Conservation (phyloP, 441 rosid genomes). For the Populus hybrid region DNA sequence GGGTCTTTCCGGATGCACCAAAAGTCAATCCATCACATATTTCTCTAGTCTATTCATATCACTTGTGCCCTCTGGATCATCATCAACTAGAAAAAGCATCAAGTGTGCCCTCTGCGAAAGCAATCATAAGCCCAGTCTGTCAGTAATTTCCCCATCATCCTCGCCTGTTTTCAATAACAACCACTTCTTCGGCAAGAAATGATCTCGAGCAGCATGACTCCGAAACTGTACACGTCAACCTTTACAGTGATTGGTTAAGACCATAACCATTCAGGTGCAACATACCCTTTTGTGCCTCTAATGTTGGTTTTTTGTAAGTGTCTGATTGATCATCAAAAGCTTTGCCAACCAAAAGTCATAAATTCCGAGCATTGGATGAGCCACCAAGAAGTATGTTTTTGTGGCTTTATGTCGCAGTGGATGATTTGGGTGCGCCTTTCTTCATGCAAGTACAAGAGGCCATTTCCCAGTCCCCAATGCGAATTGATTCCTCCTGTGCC, state of each 20-base stretch:
- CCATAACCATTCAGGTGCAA: slow-evolving; percentile 46
- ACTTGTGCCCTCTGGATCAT: slow-evolving; percentile 34
- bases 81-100: slow-evolving; percentile 24
- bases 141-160: slow-evolving; percentile 21
- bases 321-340: slow-evolving; percentile 39
- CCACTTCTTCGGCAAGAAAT: slow-evolving; percentile 33
- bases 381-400: slow-evolving; percentile 42
- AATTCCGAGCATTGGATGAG: slow-evolving; percentile 24
- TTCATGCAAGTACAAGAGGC: slow-evolving; percentile 42
- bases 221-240: slow-evolving; percentile 60
- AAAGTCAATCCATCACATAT: slow-evolving; percentile 41
- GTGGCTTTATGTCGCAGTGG: slow-evolving; percentile 51
- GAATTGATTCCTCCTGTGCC: slow-evolving; percentile 32
- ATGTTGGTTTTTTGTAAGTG: neutral
- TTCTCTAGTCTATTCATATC: slow-evolving; percentile 36
- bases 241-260: slow-evolving; percentile 42
- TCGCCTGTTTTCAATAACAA: slow-evolving; percentile 12
- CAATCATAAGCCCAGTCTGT: slow-evolving; percentile 41
- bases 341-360: slow-evolving; percentile 50
- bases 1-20: slow-evolving; percentile 58
- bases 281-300: slow-evolving; percentile 49
- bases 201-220: slow-evolving; percentile 43
- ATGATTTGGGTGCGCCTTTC: slow-evolving; percentile 38
- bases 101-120: slow-evolving; percentile 20
- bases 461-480: slow-evolving; percentile 35